Conservation (phyloP, 495 filamentous ascomycete genomes). For the Hypoxylon lienhwacheense region DNA sequence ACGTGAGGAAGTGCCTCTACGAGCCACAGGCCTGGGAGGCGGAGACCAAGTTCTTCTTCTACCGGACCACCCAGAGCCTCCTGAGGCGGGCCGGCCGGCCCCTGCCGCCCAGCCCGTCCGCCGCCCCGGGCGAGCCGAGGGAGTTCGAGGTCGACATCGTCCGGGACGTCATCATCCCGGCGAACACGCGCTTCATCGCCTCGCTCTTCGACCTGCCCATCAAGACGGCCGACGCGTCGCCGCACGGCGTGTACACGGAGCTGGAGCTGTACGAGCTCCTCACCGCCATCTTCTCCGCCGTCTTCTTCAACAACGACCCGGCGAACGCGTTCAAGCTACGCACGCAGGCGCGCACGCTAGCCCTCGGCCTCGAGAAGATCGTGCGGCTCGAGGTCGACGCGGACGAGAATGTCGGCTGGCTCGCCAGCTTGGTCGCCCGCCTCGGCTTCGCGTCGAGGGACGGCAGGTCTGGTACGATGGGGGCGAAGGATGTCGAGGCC, state of each 20-base stretch:
- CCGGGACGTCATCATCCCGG: conserved; percentile 67
- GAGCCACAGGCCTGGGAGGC: conserved; percentile 52
- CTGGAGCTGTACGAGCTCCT: conserved; percentile 71
- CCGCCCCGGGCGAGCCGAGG: conserved; percentile 16
- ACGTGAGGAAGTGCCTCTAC: conserved; percentile 61
- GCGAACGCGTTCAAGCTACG: conserved; percentile 55
- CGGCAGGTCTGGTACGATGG: conserved; percentile 1
- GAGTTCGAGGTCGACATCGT: conserved; percentile 64
- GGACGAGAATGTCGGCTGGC: conserved; percentile 56
- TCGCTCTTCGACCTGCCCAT: conserved; percentile 66
- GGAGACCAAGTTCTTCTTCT: conserved; percentile 60
- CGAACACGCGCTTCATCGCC: conserved; percentile 64
- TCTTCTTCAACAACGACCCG: conserved; percentile 50
- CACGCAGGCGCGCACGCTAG: conserved; percentile 58
- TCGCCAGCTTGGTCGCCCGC: conserved; percentile 53
- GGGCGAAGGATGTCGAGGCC: conserved; percentile 37
- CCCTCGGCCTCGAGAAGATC: conserved; percentile 62
- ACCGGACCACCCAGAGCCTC: conserved; percentile 60
- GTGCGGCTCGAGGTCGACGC: conserved; percentile 64
- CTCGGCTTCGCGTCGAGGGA: conserved; percentile 21
- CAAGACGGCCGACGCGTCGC: conserved; percentile 61
- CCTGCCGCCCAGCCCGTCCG: conserved; percentile 50
- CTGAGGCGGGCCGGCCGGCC: conserved; percentile 56
- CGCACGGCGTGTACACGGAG: conserved; percentile 68
- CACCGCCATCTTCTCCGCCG: conserved; percentile 58